A percentile compares a stretch with the other conserved stretches of the same genome.
Evolutionary conservation across 2,329 filamentous ascomycete species (phyloP).

Genomic region (Fusarium sp.): DNA sequence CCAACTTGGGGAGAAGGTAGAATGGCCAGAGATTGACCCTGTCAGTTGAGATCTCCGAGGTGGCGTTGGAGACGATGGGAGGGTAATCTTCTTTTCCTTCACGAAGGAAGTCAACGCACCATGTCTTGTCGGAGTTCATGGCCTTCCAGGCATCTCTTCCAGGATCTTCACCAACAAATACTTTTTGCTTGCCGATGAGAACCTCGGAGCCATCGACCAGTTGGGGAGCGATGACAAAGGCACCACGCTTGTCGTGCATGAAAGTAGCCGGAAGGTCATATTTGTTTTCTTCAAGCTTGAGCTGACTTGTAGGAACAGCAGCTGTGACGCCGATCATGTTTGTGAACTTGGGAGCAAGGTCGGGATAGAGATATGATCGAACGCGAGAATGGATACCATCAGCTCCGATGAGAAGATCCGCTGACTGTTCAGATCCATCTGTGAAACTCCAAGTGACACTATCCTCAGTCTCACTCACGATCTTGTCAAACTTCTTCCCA

Average conservation of each 20-base stretch:
- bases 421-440: slow-evolving; percentile 57
- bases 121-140: slow-evolving; percentile 55
- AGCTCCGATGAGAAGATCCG: slow-evolving; percentile 64
- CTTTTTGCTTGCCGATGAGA: slow-evolving; percentile 60
- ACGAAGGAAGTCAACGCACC: slow-evolving; percentile 51
- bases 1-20: slow-evolving; percentile 60
- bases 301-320: slow-evolving; percentile 52
- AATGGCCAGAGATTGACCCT: slow-evolving; percentile 63
- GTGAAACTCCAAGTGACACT: slow-evolving; percentile 61
- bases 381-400: slow-evolving; percentile 72
- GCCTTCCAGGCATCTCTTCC: slow-evolving; percentile 59
- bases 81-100: slow-evolving; percentile 54
- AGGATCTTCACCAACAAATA: slow-evolving; percentile 49
- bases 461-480: slow-evolving; percentile 56
- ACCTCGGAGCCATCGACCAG: slow-evolving; percentile 61
- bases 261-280: slow-evolving; percentile 59
- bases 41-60: slow-evolving; percentile 47
- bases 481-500: slow-evolving; percentile 59
- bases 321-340: slow-evolving; percentile 58
- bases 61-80: slow-evolving; percentile 52
- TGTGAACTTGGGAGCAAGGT: slow-evolving; percentile 62
- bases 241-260: slow-evolving; percentile 57
- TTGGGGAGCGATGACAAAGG: slow-evolving; percentile 65
- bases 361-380: slow-evolving; percentile 63
- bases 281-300: slow-evolving; percentile 49